These are phyloP conservation scores for Pythium aristosporum DNA, from an alignment of 352 stramenopile species.

Conservation along the genomic window DNA sequence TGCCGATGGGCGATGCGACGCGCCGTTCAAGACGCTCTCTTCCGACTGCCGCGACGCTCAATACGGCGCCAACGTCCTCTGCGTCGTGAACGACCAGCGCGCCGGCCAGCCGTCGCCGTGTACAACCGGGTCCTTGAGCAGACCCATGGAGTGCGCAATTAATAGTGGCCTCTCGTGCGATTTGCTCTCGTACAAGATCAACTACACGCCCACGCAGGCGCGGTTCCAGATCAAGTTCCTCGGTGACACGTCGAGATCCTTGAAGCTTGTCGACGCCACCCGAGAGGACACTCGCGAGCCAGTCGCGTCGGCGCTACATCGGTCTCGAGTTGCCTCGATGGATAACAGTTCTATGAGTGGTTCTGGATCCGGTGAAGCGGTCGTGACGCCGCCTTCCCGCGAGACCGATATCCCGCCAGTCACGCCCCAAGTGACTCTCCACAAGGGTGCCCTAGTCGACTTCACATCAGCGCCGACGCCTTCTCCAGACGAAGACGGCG, in stretches of 20 bases:
- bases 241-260: neutral
- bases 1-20: neutral
- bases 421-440: too few species aligned
- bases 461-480: too few species aligned
- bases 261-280: too few species aligned
- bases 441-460: too few species aligned
- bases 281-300: neutral
- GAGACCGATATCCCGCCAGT: neutral
- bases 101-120: neutral
- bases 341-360: too few species aligned
- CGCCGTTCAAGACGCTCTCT: constrained; percentile 5
- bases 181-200: neutral
- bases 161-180: neutral
- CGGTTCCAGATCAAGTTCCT: neutral
- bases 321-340: too few species aligned
- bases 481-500: too few species aligned
- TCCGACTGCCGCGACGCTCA: neutral
- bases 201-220: neutral
- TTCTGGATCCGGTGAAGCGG: too few species aligned
- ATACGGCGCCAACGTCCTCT: neutral
- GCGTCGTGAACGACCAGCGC: neutral
- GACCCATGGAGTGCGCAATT: neutral
- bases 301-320: neutral
- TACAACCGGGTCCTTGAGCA: neutral
- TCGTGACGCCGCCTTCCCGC: neutral